phyloP scores from a whole-genome alignment of 2,329 filamentous ascomycete species.

The Xylogone sp. region DNA sequence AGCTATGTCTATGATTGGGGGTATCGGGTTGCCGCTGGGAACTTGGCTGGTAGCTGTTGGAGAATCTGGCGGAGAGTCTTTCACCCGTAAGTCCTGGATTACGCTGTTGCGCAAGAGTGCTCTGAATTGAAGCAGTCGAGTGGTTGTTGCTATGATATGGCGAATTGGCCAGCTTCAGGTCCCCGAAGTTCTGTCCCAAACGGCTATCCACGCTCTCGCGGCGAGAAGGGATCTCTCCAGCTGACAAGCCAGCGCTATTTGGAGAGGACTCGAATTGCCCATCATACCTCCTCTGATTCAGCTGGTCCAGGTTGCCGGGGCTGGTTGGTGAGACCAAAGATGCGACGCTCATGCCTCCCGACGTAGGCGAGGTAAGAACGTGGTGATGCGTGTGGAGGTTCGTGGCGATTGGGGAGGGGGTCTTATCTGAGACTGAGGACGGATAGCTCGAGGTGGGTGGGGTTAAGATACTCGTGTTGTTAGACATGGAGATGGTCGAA shows the following conservation, averaged over 20 bases:
- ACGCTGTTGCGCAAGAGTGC: slow-evolving; percentile 63
- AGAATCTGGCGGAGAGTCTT: slow-evolving; percentile 50
- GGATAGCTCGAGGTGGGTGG: slow-evolving; percentile 46
- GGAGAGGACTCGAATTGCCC: background rate
- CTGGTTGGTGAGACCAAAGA: slow-evolving; percentile 62
- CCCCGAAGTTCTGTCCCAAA: slow-evolving; percentile 67
- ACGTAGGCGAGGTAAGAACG: slow-evolving; percentile 50
- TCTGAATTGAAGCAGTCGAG: slow-evolving; percentile 72
- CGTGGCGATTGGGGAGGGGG: slow-evolving; percentile 53
- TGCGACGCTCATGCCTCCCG: slow-evolving; percentile 61
- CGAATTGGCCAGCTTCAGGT: slow-evolving; percentile 64
- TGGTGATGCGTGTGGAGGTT: slow-evolving; percentile 35
- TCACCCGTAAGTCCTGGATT: slow-evolving; percentile 48
- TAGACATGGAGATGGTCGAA: slow-evolving; percentile 33
- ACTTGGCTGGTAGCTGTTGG: slow-evolving; percentile 60
- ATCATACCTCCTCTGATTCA: background rate
- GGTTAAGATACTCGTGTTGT: slow-evolving; percentile 34
- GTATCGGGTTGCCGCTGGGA: slow-evolving; percentile 36
- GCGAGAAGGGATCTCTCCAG: slow-evolving; percentile 46
- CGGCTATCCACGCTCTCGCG: slow-evolving; percentile 79
- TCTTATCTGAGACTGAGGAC: slow-evolving; percentile 52
- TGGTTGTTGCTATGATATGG: slow-evolving; percentile 76
- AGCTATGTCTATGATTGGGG: slow-evolving; percentile 22
- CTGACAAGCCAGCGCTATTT: slow-evolving; percentile 10
- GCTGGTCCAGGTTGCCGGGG: slow-evolving; percentile 30